Evolutionary conservation across 768 basidiomycete species (phyloP), one percentile per base, ranked within the genome.

Genomic region (Mycena olivaceomarginata): DNA sequence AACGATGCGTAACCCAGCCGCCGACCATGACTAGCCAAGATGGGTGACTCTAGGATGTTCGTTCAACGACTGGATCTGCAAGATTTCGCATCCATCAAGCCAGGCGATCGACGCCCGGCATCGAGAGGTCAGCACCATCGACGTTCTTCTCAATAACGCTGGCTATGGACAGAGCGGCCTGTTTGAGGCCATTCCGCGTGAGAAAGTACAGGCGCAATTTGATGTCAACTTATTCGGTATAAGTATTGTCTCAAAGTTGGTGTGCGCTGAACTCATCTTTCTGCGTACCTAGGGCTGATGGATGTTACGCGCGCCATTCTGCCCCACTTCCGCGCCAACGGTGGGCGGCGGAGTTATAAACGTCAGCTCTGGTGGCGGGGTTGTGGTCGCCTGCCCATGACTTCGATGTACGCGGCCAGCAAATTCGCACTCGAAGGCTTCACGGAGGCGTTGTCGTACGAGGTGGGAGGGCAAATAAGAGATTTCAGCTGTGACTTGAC

Each of bases 361-460:
- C 51, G 76, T 81, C 51, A 77, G 74, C 57, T 80, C 81, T 18
- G 81, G 81, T 10, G 77, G n/a, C 77, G 13, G 81, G 81, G 2
- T 39, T 80, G 20, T 81, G 75, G 75, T 57, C 77, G 5, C 53
- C n/a, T 81, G 41, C 81, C 81, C 7, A 66, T 75, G 68, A 75
- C 69, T 20, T 60, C 80, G 11, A 73, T 82, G 75, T 82, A 82
- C 78, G 70, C 57, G 13, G 74, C 81, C 4, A 79, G 77, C 77
- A 82, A 82, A 46, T 80, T 80, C 72, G 81, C 81, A 22, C 72
- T 82, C 18, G 81, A 82, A 46, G 81, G 81, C 25, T 81, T 81
- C 76, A 82, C 81, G 4, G 81, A 82, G 77, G 79, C 73, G 18
- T 72, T 82, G 3, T 80, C 77, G 12, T 77, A 77, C 67, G 76